Evolutionary conservation across 2,329 filamentous ascomycete genomes (phyloP).

Genomic region (Ceratocystis harringtonii): DNA sequence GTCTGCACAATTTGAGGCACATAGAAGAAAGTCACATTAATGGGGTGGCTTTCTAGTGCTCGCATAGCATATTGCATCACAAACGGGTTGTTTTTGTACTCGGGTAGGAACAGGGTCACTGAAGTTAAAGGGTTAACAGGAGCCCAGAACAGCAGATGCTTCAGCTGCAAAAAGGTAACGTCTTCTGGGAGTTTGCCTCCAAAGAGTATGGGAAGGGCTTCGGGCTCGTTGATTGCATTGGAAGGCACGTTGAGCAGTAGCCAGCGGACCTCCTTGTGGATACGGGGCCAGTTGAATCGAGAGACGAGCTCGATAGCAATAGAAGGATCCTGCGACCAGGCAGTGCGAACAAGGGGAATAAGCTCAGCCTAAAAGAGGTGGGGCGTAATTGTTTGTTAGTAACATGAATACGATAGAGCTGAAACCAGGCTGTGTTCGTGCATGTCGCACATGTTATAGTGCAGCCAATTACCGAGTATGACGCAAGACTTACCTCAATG

Average conservation of each 20-base stretch:
- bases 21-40: slow-evolving; percentile 98
- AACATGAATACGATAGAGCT: not conserved
- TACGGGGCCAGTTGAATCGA: slow-evolving; percentile 60
- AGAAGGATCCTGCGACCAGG: slow-evolving; percentile 73
- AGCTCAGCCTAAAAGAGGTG: slow-evolving; percentile 35
- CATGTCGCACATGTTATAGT: not conserved
- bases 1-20: slow-evolving; percentile 96
- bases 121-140: slow-evolving; percentile 86
- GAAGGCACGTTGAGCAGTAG: slow-evolving; percentile 71
- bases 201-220: slow-evolving; percentile 69
- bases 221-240: slow-evolving; percentile 64
- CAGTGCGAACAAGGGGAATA: slow-evolving; percentile 55
- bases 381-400: too few relatives aligned
- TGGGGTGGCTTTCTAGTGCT: slow-evolving; percentile 78
- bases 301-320: slow-evolving; percentile 74
- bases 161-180: slow-evolving; percentile 62
- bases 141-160: slow-evolving; percentile 88
- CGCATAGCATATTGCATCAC: slow-evolving; percentile 95
- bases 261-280: slow-evolving; percentile 63
- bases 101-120: slow-evolving; percentile 81
- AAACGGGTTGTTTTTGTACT: slow-evolving; percentile 81
- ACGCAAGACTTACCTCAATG: slow-evolving; percentile 20
- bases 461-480: not conserved
- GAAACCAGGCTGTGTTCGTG: not conserved
- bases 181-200: slow-evolving; percentile 62